phyloP scores from a whole-genome alignment of 257 asterid genomes.

The Petunia axillaris region DNA sequence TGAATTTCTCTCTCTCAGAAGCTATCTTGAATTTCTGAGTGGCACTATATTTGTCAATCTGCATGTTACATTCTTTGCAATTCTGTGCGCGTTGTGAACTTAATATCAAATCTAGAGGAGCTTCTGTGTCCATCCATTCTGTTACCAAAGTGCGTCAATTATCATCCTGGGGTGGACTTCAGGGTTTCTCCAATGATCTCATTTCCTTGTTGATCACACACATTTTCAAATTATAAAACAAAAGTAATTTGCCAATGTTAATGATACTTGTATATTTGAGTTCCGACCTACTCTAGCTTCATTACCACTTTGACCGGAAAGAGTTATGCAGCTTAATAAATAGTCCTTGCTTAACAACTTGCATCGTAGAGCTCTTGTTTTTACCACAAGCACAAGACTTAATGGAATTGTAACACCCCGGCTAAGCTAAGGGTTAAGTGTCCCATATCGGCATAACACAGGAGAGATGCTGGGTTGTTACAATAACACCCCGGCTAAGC shows the following conservation, averaged over 20 bases:
- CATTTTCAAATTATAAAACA: neutral
- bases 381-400: neutral
- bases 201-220: neutral
- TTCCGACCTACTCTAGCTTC: neutral
- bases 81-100: neutral
- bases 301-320: neutral
- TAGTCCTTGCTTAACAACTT: neutral
- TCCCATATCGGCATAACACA: no score
- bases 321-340: neutral
- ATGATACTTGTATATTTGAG: neutral
- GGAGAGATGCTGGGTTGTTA: no score
- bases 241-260: neutral
- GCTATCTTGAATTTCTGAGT: no score
- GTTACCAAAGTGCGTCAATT: neutral
- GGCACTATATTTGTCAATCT: neutral
- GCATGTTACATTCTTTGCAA: neutral
- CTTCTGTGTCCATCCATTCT: neutral
- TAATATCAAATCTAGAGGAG: neutral
- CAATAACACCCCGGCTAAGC: no score
- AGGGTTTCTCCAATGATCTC: neutral
- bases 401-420: no score
- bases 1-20: no score
- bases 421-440: no score
- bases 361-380: neutral
- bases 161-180: neutral